These are phyloP conservation scores for Emmonsiellopsis sp. DNA, from an alignment of 2,329 filamentous ascomycete species.

Conservation along the genomic window DNA sequence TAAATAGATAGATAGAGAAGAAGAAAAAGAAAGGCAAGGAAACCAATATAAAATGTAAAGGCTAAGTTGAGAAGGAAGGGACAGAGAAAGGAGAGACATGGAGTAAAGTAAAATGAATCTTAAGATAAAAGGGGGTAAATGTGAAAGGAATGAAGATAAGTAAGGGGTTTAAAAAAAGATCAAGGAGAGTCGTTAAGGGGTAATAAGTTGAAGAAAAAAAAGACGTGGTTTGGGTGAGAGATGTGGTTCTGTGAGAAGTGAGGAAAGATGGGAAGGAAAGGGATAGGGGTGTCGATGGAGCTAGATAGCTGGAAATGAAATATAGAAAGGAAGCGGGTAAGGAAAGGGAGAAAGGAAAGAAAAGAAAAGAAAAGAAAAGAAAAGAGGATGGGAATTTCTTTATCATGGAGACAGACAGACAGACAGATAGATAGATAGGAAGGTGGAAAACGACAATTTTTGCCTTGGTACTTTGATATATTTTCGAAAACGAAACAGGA, in stretches of 20 bases:
- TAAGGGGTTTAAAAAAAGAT: background rate
- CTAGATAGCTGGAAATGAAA: background rate
- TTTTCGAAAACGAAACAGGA: too few species aligned
- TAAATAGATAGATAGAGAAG: conserved; percentile 9
- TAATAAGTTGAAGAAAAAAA: background rate
- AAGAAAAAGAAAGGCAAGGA: background rate
- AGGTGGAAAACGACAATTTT: too few species aligned
- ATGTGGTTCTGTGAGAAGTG: background rate
- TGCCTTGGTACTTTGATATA: too few species aligned
- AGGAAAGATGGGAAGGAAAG: background rate
- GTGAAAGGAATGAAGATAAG: background rate
- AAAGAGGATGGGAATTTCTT: conserved; percentile 10
- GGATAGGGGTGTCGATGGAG: background rate
- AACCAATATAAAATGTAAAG: background rate
- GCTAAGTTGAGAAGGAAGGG: background rate
- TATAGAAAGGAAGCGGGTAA: background rate
- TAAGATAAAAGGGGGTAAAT: background rate
- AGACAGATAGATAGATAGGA: too few species aligned
- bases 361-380: conserved; percentile 13
- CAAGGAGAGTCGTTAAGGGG: background rate
- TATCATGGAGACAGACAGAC: conserved; percentile 2
- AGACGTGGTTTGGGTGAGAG: too few species aligned
- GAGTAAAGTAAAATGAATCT: background rate
- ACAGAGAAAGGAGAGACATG: background rate
- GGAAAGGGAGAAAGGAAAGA: too few species aligned